Conservation (phyloP, 257 asterid species). For the Catharanthus roseus region DNA sequence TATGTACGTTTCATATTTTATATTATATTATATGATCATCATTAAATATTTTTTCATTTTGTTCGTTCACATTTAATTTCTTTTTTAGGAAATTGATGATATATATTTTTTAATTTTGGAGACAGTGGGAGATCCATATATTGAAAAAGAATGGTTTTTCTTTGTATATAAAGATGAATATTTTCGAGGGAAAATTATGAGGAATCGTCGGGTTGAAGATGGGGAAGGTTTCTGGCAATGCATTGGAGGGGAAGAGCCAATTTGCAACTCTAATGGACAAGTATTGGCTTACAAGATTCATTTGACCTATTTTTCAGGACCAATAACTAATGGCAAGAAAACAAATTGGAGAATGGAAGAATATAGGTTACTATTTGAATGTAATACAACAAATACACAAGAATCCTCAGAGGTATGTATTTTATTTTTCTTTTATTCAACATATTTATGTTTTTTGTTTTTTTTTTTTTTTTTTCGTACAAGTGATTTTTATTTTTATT, state of each 20-base stretch:
- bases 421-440: no score
- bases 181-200: not conserved
- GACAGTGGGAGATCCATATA: constrained; percentile 3
- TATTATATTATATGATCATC: no score
- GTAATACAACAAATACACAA: no score
- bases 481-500: not conserved
- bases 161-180: constrained; percentile 22
- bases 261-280: constrained; percentile 19
- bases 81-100: no score
- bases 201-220: constrained; percentile 7
- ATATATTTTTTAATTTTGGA: no score
- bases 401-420: no score
- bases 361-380: constrained; percentile 9
- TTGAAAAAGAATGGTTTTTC: constrained; percentile 21
- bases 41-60: no score
- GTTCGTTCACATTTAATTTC: no score
- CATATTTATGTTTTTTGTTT: no score
- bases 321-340: constrained; percentile 1
- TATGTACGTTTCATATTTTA: constrained; percentile 13
- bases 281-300: constrained; percentile 23
- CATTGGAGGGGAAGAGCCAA: constrained; percentile 20
- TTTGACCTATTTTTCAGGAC: constrained; percentile 14
- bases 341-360: constrained; percentile 33
- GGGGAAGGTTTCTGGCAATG: constrained; percentile 29
- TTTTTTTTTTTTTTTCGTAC: no score